These are phyloP conservation scores for Aspergillus sergii DNA, from an alignment of 2,329 filamentous ascomycete species.

Conservation along the genomic window DNA sequence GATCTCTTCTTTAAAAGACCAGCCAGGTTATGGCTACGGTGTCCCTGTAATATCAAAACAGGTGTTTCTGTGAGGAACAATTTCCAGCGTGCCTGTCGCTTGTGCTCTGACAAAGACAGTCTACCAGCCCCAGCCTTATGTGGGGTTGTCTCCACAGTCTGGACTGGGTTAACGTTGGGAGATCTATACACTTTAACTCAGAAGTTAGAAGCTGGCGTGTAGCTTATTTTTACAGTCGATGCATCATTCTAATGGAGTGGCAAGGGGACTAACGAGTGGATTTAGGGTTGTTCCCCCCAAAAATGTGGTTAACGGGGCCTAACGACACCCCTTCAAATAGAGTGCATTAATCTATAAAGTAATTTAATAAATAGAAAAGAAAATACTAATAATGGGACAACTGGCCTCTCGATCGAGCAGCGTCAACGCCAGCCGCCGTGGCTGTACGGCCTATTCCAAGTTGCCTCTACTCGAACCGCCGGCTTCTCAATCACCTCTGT, in stretches of 20 bases:
- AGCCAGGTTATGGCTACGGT: background rate
- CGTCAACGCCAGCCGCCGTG: too few relatives aligned
- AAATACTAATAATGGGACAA: too few relatives aligned
- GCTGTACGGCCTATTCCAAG: too few relatives aligned
- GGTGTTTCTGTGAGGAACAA: too few relatives aligned
- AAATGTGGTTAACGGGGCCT: background rate
- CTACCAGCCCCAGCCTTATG: background rate
- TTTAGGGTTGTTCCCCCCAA: background rate
- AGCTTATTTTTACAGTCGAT: background rate
- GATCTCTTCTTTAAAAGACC: too few relatives aligned
- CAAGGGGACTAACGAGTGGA: background rate
- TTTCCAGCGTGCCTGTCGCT: background rate
- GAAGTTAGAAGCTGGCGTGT: background rate
- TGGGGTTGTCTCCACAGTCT: background rate
- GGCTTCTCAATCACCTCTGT: too few relatives aligned
- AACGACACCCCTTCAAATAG: background rate
- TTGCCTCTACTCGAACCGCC: too few relatives aligned
- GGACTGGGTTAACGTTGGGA: background rate
- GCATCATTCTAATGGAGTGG: background rate
- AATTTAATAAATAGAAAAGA: too few relatives aligned
- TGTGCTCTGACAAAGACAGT: background rate
- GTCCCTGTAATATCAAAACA: background rate
- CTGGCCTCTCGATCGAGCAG: too few relatives aligned
- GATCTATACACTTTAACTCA: background rate
- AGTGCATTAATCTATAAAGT: too few relatives aligned